Percentiles rank a stretch among this genome's conserved stretches.
phyloP scores from a whole-genome alignment of 2,329 filamentous ascomycete genomes.

The Penicillium sp. region DNA sequence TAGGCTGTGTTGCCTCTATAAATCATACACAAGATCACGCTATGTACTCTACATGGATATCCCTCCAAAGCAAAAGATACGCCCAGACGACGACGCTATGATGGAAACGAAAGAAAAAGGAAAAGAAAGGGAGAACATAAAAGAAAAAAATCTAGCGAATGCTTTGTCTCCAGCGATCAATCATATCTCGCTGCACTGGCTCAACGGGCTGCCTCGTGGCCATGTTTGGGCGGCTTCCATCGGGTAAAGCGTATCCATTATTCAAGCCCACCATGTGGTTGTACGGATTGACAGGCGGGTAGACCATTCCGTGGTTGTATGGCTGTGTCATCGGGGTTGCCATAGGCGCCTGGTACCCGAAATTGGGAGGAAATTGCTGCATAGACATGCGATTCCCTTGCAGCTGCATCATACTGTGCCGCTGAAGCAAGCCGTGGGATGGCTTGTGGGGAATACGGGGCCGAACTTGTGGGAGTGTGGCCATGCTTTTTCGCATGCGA shows the following conservation, averaged over 20 bases:
- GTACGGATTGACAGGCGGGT: conserved; percentile 26
- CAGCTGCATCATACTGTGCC: conserved; percentile 17
- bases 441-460: conserved; percentile 36
- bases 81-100: conserved; percentile 17
- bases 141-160: conserved; percentile 26
- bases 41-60: conserved; percentile 22
- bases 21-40: conserved; percentile 15
- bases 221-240: conserved; percentile 25
- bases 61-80: conserved; percentile 11
- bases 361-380: conserved; percentile 27
- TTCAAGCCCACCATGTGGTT: conserved; percentile 29
- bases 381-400: conserved; percentile 32
- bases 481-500: conserved; percentile 46
- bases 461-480: conserved; percentile 53
- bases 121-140: conserved; percentile 7
- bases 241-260: conserved; percentile 27
- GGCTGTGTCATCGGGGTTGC: conserved; percentile 22
- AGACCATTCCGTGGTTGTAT: conserved; percentile 26
- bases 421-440: conserved; percentile 23
- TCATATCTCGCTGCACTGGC: conserved; percentile 53
- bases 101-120: conserved; percentile 14
- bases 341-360: conserved; percentile 19
- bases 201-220: conserved; percentile 44
- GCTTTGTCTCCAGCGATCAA: conserved; percentile 59
- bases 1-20: conserved; percentile 4